These are phyloP conservation scores for Phytophthora pini DNA, from an alignment of 352 stramenopile genomes.

Conservation along the genomic window DNA sequence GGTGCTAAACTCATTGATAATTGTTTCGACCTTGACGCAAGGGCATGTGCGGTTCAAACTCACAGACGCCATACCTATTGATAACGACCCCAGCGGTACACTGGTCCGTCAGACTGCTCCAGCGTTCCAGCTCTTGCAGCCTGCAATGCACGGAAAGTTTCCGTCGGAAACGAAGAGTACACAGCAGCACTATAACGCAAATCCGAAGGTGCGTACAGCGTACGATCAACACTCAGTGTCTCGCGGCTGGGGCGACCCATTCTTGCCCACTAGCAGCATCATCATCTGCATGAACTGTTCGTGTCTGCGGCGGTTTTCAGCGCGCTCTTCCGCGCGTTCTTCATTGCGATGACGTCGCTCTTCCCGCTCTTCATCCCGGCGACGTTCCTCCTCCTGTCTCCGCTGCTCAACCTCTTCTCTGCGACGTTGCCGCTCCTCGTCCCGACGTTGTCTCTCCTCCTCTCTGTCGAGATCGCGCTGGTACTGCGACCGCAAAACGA, in stretches of 20 bases:
- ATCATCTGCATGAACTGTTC: conserved; percentile 56
- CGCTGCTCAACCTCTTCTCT: conserved; percentile 37
- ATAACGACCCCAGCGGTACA: conserved; percentile 37
- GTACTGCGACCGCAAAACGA: conserved; percentile 44
- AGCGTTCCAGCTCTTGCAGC: conserved; percentile 7
- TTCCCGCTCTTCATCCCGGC: conserved; percentile 46
- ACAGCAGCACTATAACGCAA: conserved; percentile 13
- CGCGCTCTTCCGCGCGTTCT: conserved; percentile 40
- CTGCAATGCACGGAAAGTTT: not conserved
- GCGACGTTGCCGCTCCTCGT: conserved; percentile 37
- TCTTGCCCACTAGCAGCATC: conserved; percentile 41
- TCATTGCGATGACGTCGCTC: conserved; percentile 34
- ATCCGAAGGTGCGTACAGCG: not conserved
- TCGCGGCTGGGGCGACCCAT: conserved; percentile 15
- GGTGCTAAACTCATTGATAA: conserved; percentile 53
- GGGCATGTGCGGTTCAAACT: conserved; percentile 31
- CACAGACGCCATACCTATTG: conserved; percentile 44
- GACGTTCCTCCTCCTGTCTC: conserved; percentile 41
- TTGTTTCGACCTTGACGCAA: conserved; percentile 77
- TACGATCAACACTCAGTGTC: conserved; percentile 26
- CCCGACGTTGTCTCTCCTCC: conserved; percentile 32
- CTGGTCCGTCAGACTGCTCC: not conserved
- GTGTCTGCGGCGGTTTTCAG: conserved; percentile 41
- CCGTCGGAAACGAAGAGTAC: conserved; percentile 29
- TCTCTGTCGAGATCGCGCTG: conserved; percentile 46